phyloP scores from a whole-genome alignment of 345 rosid species.

The Diplotaxis tenuifolia region DNA sequence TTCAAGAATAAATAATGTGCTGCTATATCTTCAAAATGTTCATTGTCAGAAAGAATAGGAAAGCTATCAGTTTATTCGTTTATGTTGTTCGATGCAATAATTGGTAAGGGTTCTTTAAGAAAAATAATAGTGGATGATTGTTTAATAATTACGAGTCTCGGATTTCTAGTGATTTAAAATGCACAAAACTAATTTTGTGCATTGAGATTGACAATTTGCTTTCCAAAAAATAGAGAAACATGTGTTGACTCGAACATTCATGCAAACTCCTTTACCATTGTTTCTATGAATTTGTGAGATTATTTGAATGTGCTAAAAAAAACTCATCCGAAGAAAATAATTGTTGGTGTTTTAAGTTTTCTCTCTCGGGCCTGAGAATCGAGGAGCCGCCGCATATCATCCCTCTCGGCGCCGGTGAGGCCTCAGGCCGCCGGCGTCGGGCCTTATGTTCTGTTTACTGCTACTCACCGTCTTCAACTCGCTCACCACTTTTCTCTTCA shows the following conservation, averaged over 20 bases:
- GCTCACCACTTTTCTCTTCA: too few species aligned
- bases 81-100: slow-evolving; percentile 20
- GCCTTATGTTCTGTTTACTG: too few species aligned
- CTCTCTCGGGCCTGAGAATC: too few species aligned
- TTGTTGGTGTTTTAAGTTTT: background rate
- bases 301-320: background rate
- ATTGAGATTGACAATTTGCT: slow-evolving; percentile 31
- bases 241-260: slow-evolving; percentile 47
- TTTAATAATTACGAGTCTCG: background rate
- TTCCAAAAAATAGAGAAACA: slow-evolving; percentile 39
- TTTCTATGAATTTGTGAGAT: slow-evolving; percentile 13
- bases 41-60: slow-evolving; percentile 6
- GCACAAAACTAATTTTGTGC: background rate
- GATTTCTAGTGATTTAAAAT: background rate
- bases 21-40: slow-evolving; percentile 6
- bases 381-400: too few species aligned
- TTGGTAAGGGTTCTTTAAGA: background rate
- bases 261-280: slow-evolving; percentile 20
- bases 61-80: slow-evolving; percentile 4
- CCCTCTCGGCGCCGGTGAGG: too few species aligned
- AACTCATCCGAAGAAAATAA: background rate
- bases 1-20: background rate
- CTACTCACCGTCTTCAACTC: too few species aligned
- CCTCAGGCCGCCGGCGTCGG: too few species aligned
- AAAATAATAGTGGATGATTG: background rate